These are phyloP conservation scores for Cairneyella variabilis DNA, from an alignment of 495 filamentous ascomycete species.

Conservation along the genomic window DNA sequence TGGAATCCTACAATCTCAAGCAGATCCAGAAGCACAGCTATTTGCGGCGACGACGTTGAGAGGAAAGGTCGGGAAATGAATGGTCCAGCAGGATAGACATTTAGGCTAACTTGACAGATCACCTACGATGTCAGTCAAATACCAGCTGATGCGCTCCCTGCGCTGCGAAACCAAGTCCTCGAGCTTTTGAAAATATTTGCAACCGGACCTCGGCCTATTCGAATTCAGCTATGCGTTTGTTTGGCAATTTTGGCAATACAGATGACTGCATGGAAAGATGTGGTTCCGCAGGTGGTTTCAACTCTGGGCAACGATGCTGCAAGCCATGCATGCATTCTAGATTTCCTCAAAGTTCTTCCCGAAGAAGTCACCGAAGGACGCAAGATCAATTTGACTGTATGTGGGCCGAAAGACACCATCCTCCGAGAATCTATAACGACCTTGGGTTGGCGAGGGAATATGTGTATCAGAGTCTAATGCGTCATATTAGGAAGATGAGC, in stretches of 20 bases:
- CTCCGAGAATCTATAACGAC: slow-evolving; percentile 37
- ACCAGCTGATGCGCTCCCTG: slow-evolving; percentile 64
- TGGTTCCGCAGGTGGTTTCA: slow-evolving; percentile 73
- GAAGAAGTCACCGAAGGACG: slow-evolving; percentile 99
- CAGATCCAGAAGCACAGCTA: slow-evolving; percentile 78
- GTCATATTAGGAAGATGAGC: slow-evolving; percentile 84
- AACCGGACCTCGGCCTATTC: slow-evolving; percentile 81
- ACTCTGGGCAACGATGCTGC: slow-evolving; percentile 72
- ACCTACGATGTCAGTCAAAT: slow-evolving; percentile 85
- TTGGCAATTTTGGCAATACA: slow-evolving; percentile 92
- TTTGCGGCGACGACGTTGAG: slow-evolving; percentile 97
- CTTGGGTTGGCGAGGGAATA: slow-evolving; percentile 38
- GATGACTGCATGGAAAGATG: slow-evolving; percentile 95
- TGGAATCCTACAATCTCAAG: slow-evolving; percentile 72
- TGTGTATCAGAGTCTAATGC: slow-evolving; percentile 50
- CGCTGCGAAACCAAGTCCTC: slow-evolving; percentile 78
- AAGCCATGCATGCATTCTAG: slow-evolving; percentile 78
- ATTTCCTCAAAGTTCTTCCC: slow-evolving; percentile 92
- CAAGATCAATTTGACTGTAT: slow-evolving; percentile 97
- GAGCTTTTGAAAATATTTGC: slow-evolving; percentile 73
- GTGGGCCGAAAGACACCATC: slow-evolving; percentile 58
- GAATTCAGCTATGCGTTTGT: slow-evolving; percentile 93
- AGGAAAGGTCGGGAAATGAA: slow-evolving; percentile 72
- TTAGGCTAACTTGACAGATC: slow-evolving; percentile 48
- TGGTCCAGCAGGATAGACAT: not conserved